Conservation (phyloP, 495 filamentous ascomycete genomes). For the Penicillium waksmanii region DNA sequence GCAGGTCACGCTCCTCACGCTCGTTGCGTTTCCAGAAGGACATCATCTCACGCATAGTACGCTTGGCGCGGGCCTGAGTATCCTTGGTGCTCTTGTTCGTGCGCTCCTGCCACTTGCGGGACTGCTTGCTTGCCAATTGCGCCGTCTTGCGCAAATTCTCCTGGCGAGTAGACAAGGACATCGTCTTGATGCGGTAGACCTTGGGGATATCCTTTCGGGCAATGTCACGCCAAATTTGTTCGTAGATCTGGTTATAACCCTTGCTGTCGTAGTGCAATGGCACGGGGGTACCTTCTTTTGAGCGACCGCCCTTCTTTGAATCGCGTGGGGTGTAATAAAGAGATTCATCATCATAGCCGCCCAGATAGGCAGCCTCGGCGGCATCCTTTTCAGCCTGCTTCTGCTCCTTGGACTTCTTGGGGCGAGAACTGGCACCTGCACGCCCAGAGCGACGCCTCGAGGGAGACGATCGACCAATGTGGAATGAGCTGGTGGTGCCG, state of each 20-base stretch:
- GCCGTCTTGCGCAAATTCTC: slow-evolving; percentile 97
- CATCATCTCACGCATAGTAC: slow-evolving; percentile 99
- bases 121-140: slow-evolving; percentile 95
- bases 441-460: slow-evolving; percentile 67
- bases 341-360: slow-evolving; percentile 79
- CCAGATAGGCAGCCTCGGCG: slow-evolving; percentile 85
- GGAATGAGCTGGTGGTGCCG: slow-evolving; percentile 85
- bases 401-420: slow-evolving; percentile 92
- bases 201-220: slow-evolving; percentile 92
- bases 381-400: slow-evolving; percentile 94
- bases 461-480: slow-evolving; percentile 65
- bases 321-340: slow-evolving; percentile 68
- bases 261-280: slow-evolving; percentile 74
- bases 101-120: slow-evolving; percentile 92
- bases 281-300: slow-evolving; percentile 65
- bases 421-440: slow-evolving; percentile 62
- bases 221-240: slow-evolving; percentile 96
- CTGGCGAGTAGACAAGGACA: slow-evolving; percentile 79
- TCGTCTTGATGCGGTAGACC: slow-evolving; percentile 80
- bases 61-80: slow-evolving; percentile 93
- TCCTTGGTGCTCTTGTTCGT: slow-evolving; percentile 99
- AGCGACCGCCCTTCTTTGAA: slow-evolving; percentile 57
- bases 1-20: slow-evolving; percentile 90
- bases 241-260: slow-evolving; percentile 94
- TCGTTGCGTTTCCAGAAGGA: slow-evolving; percentile 99